Conservation (phyloP, 2,329 filamentous ascomycete species). For the Ambrosiella beaveri region DNA sequence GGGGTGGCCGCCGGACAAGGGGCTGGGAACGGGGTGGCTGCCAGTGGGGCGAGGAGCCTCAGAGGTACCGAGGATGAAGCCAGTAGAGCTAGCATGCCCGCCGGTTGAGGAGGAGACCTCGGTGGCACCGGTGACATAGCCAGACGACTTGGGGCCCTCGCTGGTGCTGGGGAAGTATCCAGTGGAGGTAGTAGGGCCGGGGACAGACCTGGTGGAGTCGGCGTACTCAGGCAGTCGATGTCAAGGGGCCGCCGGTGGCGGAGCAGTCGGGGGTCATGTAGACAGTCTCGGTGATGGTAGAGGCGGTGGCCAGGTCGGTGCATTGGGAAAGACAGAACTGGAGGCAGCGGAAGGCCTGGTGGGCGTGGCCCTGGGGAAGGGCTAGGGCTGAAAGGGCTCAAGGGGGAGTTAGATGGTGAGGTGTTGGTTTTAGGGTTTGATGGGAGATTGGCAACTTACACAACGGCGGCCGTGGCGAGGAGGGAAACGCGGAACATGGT, state of each 20-base stretch:
- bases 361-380: neutral
- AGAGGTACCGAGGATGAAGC: neutral
- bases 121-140: neutral
- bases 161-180: neutral
- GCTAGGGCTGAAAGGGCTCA: slow-evolving; percentile 1
- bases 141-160: neutral
- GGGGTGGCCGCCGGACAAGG: neutral
- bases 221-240: neutral
- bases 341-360: slow-evolving; percentile 4
- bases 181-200: neutral
- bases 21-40: neutral
- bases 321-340: slow-evolving; percentile 10
- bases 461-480: slow-evolving; percentile 8
- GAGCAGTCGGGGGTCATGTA: slow-evolving; percentile 8
- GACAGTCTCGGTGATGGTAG: slow-evolving; percentile 9
- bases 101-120: no score
- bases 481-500: slow-evolving; percentile 10
- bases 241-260: neutral
- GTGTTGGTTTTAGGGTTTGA: neutral
- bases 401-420: neutral
- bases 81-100: no score
- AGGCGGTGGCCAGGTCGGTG: slow-evolving; percentile 5
- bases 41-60: neutral
- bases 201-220: neutral
- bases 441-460: slow-evolving; percentile 5